Evolutionary conservation across 352 stramenopile species (phyloP).

Genomic region (Phytophthora aleatoria): DNA sequence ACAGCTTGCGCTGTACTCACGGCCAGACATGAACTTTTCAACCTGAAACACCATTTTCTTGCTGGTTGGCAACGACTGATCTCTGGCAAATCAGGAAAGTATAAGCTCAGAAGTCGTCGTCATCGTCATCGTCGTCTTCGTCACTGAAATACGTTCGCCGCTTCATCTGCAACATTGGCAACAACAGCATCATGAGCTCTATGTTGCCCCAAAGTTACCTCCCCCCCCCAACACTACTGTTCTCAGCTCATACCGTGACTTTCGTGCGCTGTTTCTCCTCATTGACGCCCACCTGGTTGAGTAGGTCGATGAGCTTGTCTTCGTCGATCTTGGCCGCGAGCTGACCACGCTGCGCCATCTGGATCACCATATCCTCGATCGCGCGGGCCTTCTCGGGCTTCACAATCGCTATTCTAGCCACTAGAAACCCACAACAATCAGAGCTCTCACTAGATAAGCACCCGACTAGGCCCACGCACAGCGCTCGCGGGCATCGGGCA

Average conservation of each 20-base stretch:
- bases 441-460: neutral
- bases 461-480: slow-evolving; percentile 44
- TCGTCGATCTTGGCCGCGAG: slow-evolving; percentile 84
- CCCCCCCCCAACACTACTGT: neutral
- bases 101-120: slow-evolving; percentile 51
- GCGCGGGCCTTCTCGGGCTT: slow-evolving; percentile 87
- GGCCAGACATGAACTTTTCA: neutral
- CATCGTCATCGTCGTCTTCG: slow-evolving; percentile 85
- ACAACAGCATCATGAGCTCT: slow-evolving; percentile 1
- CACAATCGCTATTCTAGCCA: slow-evolving; percentile 88
- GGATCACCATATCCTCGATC: slow-evolving; percentile 86
- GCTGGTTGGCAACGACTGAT: too few species aligned
- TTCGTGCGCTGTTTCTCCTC: slow-evolving; percentile 89
- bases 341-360: slow-evolving; percentile 88
- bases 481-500: slow-evolving; percentile 77
- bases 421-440: slow-evolving; percentile 26
- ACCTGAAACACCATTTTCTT: too few species aligned
- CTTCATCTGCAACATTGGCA: slow-evolving; percentile 64
- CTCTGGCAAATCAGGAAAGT: neutral
- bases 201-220: neutral
- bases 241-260: slow-evolving; percentile 65
- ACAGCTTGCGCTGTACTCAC: neutral
- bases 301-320: slow-evolving; percentile 83
- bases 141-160: slow-evolving; percentile 89
- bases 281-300: slow-evolving; percentile 75